Percentiles rank a stretch among this genome's conserved stretches.
phyloP scores from a whole-genome alignment of 768 basidiomycete species.

The Boletus vermiculosoides region DNA sequence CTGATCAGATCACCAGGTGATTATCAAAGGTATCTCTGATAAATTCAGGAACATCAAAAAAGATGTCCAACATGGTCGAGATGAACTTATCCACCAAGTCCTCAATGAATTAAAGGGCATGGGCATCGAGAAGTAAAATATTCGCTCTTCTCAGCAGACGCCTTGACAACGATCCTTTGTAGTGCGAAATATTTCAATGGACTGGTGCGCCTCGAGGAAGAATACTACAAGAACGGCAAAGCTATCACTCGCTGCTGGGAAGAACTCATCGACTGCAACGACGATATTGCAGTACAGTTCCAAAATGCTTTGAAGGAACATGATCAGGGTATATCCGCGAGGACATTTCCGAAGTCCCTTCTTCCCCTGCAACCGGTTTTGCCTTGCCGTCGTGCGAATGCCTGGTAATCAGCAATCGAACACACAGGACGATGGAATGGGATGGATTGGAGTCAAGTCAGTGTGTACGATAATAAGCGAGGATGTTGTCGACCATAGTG shows the following conservation, averaged over 20 bases:
- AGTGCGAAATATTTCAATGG: constrained; percentile 54
- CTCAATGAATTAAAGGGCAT: constrained; percentile 45
- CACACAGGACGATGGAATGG: not conserved
- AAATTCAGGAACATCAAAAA: constrained; percentile 49
- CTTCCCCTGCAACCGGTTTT: constrained; percentile 32
- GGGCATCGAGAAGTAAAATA: constrained; percentile 29
- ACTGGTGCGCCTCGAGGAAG: constrained; percentile 54
- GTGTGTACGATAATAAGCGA: not conserved
- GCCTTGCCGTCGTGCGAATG: constrained; percentile 3
- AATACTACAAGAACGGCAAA: constrained; percentile 46
- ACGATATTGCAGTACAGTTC: constrained; percentile 37
- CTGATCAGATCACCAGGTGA: constrained; percentile 39
- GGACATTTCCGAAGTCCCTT: constrained; percentile 49
- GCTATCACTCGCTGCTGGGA: constrained; percentile 42
- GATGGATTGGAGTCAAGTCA: not conserved
- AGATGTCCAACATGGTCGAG: constrained; percentile 44
- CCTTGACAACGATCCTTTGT: constrained; percentile 2
- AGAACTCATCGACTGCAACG: constrained; percentile 41
- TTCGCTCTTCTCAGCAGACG: not conserved
- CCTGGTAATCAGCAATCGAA: not conserved
- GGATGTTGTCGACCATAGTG: not conserved
- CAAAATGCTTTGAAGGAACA: constrained; percentile 45
- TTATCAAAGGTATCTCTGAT: constrained; percentile 45
- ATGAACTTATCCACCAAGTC: constrained; percentile 47
- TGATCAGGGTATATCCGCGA: constrained; percentile 47